Conservation (phyloP, 2,329 filamentous ascomycete species). For the Arthrobotrys conoides region DNA sequence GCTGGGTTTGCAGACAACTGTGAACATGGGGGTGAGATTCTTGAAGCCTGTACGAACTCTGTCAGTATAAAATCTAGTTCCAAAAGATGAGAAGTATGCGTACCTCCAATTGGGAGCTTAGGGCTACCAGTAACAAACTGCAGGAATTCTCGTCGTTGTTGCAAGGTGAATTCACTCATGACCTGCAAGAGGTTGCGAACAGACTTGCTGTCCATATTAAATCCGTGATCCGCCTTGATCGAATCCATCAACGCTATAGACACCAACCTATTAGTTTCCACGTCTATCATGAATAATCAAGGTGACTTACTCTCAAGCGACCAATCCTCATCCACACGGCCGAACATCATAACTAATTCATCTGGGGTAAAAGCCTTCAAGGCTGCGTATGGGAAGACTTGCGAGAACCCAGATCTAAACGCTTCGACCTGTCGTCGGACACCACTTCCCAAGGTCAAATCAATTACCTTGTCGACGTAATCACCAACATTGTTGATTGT, state of each 20-base stretch:
- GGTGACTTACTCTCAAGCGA: conserved; percentile 86
- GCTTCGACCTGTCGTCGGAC: conserved; percentile 91
- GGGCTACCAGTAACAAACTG: conserved; percentile 98
- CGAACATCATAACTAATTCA: conserved; percentile 95
- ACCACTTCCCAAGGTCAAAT: conserved; percentile 89
- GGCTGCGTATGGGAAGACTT: conserved; percentile 95
- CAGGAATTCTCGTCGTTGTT: conserved; percentile 89
- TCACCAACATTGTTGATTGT: conserved; percentile 91
- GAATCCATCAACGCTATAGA: conserved; percentile 89
- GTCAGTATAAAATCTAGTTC: conserved; percentile 48
- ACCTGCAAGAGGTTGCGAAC: conserved; percentile 92
- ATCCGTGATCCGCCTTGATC: conserved; percentile 98
- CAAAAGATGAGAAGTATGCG: conserved; percentile 65
- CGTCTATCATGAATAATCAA: not conserved
- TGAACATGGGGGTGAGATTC: conserved; percentile 97
- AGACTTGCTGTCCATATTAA: conserved; percentile 97
- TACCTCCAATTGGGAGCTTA: conserved; percentile 97
- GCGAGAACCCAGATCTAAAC: conserved; percentile 90
- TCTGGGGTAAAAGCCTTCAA: conserved; percentile 93
- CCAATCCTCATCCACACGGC: conserved; percentile 94
- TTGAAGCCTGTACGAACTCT: conserved; percentile 80
- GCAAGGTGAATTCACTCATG: conserved; percentile 86
- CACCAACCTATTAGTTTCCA: conserved; percentile 65
- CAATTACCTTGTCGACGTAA: conserved; percentile 90
- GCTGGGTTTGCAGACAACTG: conserved; percentile 98